Evolutionary conservation across 441 rosid genomes (phyloP), one percentile per base, ranked within the genome.

Genomic region (Euphorbia schlechtendalii): DNA sequence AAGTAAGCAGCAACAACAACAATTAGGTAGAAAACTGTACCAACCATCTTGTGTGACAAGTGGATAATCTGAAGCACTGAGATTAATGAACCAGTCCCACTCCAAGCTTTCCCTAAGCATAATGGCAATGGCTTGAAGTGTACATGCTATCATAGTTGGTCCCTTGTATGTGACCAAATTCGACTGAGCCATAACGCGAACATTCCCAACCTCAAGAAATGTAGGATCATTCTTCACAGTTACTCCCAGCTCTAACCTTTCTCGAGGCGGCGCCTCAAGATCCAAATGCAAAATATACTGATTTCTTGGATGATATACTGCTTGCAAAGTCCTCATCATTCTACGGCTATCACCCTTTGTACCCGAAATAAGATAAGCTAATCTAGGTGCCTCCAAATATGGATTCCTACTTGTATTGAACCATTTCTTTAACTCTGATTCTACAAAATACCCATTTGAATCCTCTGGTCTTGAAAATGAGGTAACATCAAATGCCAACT

Each of bases 51-150:
- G 97, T 48, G 96, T 90, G 56, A 90, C 81, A 63, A 93, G 95
- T 66, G 97, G 97, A 80, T 93, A 90, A 67, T 93, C 98, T 0
- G 96, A 90, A 59, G 98, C 97, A 14, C 97, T 93, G 74, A 90
- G 92, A 70, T 93, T 93, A 38, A 93, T 77, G 79, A 93, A 93
- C 97, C 97, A 93, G 74, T 90, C 97, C 98, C 96, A 93, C 25
- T 83, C 88, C 73, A 85, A 66, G 81, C 91, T 86, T 72, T 93
- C 97, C 81, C 82, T 85, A 61, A 93, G 75, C 82, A 90, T 63
- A 59, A 90, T 80, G 1, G 97, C 91, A 68, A 88, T 81, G 10
- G 98, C 98, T 72, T 93, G 98, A 68, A 93, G 95, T 4, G 97
- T 93, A 74, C 78, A 83, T 45, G 98, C 97, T 66, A 90, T 78